A percentile compares a stretch with the other conserved stretches of the same genome.
Evolutionary conservation across 2,329 filamentous ascomycete species (phyloP).

Genomic region (Talaromyces sp.): DNA sequence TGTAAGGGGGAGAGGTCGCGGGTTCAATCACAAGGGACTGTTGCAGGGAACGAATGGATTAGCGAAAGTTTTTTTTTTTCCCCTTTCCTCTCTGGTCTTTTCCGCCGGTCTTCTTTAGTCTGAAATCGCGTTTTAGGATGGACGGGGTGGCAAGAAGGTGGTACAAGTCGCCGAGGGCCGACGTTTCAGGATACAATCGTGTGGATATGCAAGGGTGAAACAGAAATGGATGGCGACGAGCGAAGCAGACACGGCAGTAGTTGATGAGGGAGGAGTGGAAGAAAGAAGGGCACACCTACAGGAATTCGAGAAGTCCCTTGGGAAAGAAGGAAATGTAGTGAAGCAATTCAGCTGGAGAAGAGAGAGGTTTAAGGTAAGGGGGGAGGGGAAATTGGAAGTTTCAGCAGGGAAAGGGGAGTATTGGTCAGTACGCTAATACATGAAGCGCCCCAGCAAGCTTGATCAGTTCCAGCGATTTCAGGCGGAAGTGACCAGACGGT

Average conservation of each 20-base stretch:
- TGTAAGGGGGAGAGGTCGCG: conserved; percentile 6
- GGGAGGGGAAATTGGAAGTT: conserved; percentile 30
- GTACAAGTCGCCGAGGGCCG: conserved; percentile 23
- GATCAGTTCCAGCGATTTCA: no score
- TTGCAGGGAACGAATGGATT: conserved; percentile 1
- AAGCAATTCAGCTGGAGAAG: conserved; percentile 14
- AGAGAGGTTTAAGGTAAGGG: conserved; percentile 28
- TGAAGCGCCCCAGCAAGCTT: neutral
- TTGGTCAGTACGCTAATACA: neutral
- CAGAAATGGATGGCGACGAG: conserved; percentile 10
- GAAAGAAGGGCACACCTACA: conserved; percentile 1
- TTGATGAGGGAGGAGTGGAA: neutral
- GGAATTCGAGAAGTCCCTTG: conserved; percentile 11
- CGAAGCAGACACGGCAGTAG: neutral
- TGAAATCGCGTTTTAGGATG: conserved; percentile 13
- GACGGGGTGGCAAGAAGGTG: conserved; percentile 19
- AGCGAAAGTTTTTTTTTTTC: conserved; percentile 6
- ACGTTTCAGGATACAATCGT: conserved; percentile 28
- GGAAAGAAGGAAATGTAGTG: conserved; percentile 13
- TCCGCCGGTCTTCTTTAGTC: neutral
- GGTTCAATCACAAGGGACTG: conserved; percentile 13
- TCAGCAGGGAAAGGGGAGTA: conserved; percentile 28
- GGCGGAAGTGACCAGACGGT: neutral
- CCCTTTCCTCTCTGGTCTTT: neutral
- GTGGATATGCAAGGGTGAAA: conserved; percentile 26